Conservation (phyloP, 1,284 basidiomycete species). For the Xerocomus minutiporus region DNA sequence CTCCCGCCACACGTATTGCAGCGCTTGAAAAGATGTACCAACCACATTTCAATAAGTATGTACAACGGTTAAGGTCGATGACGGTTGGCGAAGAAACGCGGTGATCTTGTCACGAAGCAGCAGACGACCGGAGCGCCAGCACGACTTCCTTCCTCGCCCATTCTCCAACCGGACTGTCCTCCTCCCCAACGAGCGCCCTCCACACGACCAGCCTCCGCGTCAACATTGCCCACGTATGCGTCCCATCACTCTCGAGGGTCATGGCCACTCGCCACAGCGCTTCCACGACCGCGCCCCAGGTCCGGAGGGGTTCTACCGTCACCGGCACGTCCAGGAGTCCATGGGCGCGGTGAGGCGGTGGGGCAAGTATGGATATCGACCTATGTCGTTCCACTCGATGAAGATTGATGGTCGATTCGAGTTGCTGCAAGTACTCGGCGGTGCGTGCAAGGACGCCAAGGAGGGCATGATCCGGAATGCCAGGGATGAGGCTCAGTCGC, state of each 20-base stretch:
- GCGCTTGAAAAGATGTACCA: neutral
- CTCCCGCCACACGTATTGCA: neutral
- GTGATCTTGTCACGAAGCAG: neutral
- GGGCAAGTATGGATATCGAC: neutral
- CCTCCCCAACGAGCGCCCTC: slow-evolving; percentile 41
- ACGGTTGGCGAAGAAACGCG: too few species aligned
- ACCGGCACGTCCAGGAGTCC: slow-evolving; percentile 36
- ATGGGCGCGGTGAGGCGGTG: slow-evolving; percentile 38
- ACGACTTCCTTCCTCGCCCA: slow-evolving; percentile 40
- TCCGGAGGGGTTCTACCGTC: slow-evolving; percentile 24
- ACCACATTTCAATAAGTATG: too few species aligned
- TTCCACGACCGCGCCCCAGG: slow-evolving; percentile 56
- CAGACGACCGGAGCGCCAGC: slow-evolving; percentile 3
- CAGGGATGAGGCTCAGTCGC: slow-evolving; percentile 19
- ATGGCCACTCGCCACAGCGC: slow-evolving; percentile 38
- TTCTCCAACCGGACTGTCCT: slow-evolving; percentile 39
- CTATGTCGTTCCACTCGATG: neutral
- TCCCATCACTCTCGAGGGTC: slow-evolving; percentile 18
- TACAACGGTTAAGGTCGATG: too few species aligned
- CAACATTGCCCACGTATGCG: slow-evolving; percentile 47
- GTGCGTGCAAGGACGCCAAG: slow-evolving; percentile 34
- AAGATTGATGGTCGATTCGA: slow-evolving; percentile 34
- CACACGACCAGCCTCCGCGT: slow-evolving; percentile 53
- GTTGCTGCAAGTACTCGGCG: slow-evolving; percentile 31
- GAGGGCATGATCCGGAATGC: slow-evolving; percentile 4